phyloP scores from a whole-genome alignment of 208 protist genomes.

The Trypanosoma lewisi region DNA sequence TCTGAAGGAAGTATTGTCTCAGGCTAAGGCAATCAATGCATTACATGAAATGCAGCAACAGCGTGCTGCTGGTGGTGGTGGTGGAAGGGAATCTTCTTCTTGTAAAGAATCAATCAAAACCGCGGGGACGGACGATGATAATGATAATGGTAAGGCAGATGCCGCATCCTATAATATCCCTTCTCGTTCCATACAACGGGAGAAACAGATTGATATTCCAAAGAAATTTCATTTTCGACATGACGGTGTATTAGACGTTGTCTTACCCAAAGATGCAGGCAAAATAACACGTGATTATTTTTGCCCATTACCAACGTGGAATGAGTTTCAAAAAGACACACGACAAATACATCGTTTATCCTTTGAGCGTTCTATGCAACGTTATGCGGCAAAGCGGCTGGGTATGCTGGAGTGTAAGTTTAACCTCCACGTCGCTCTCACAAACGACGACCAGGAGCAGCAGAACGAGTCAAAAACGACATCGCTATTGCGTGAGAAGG shows the following conservation, averaged over 20 bases:
- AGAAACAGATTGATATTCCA: conserved; percentile 7
- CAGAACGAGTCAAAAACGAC: conserved; percentile 7
- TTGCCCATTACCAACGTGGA: conserved; percentile 53
- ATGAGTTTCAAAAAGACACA: conserved; percentile 59
- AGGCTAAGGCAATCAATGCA: background rate
- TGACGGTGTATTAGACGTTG: conserved; percentile 38
- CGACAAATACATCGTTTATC: conserved; percentile 44
- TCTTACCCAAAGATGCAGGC: conserved; percentile 17
- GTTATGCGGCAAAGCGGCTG: conserved; percentile 63
- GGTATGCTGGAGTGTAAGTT: conserved; percentile 87
- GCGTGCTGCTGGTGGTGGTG: too few relatives aligned
- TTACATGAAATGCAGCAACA: background rate
- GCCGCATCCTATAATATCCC: conserved; percentile 1
- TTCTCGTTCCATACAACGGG: conserved; percentile 2
- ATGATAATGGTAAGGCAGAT: too few relatives aligned
- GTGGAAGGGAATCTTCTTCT: too few relatives aligned
- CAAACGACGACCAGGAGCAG: conserved; percentile 71
- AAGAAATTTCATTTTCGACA: conserved; percentile 12
- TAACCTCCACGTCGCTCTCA: conserved; percentile 69
- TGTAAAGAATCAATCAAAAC: too few relatives aligned
- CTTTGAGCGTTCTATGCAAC: conserved; percentile 50
- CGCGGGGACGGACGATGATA: too few relatives aligned
- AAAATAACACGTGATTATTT: conserved; percentile 13
- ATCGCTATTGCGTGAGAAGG: conserved; percentile 21
- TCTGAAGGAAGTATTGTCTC: background rate